Evolutionary conservation across 306 rosid species (phyloP).

Genomic region (Urtica urens): DNA sequence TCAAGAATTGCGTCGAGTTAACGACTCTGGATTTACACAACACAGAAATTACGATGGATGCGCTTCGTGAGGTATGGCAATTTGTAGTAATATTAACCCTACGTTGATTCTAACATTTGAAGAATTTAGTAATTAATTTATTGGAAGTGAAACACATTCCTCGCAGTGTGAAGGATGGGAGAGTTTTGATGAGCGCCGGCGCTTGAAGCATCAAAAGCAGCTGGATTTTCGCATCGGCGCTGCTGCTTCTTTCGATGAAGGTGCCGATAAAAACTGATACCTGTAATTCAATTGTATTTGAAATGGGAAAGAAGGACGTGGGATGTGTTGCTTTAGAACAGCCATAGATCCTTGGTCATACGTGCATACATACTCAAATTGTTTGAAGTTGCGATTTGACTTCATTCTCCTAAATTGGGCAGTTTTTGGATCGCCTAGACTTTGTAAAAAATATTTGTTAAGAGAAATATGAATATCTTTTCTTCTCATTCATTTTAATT

Average conservation of each 20-base stretch:
- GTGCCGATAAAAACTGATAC: slow-evolving; percentile 68
- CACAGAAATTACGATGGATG: slow-evolving; percentile 74
- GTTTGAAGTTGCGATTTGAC: too few relatives aligned
- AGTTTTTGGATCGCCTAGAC: too few relatives aligned
- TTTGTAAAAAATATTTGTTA: too few relatives aligned
- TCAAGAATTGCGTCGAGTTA: slow-evolving; percentile 65
- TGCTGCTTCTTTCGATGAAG: slow-evolving; percentile 79
- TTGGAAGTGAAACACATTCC: neutral
- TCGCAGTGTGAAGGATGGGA: slow-evolving; percentile 86
- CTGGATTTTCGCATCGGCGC: slow-evolving; percentile 64
- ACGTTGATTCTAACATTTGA: neutral
- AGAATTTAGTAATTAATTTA: slow-evolving; percentile 3
- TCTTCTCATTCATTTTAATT: too few relatives aligned
- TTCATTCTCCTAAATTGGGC: too few relatives aligned
- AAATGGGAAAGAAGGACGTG: neutral
- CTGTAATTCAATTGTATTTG: too few relatives aligned
- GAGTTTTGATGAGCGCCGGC: slow-evolving; percentile 62
- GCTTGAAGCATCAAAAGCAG: slow-evolving; percentile 74
- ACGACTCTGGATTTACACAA: slow-evolving; percentile 75
- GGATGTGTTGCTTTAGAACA: slow-evolving; percentile 2
- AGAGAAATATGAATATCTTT: too few relatives aligned
- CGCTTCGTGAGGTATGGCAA: slow-evolving; percentile 59
- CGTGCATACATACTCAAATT: too few relatives aligned
- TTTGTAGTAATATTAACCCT: slow-evolving; percentile 1
- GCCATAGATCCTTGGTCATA: neutral